Evolutionary conservation across 768 basidiomycete species (phyloP).

Genomic region (Boletus pseudo-olivaceus): DNA sequence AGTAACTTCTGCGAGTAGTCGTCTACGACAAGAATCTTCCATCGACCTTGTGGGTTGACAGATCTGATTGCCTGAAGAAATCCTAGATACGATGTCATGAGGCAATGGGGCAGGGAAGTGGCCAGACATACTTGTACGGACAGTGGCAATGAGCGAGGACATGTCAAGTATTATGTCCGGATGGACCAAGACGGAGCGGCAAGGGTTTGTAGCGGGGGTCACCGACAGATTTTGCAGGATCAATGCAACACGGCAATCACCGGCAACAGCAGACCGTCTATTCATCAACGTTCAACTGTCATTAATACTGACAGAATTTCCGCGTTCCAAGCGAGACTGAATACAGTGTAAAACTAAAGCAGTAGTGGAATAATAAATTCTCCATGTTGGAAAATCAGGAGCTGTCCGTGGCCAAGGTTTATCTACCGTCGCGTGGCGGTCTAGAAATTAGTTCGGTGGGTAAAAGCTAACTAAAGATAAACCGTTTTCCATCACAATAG

Average conservation of each 20-base stretch:
- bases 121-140: conserved; percentile 42
- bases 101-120: background rate
- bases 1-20: conserved; percentile 84
- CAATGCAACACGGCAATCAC: conserved; percentile 15
- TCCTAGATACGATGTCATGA: conserved; percentile 41
- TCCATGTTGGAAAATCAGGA: conserved; percentile 11
- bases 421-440: conserved; percentile 20
- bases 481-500: conserved; percentile 14
- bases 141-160: conserved; percentile 47
- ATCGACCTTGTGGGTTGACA: conserved; percentile 79
- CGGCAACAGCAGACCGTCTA: background rate
- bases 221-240: background rate
- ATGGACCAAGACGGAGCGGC: background rate
- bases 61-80: conserved; percentile 87
- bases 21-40: conserved; percentile 98
- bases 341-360: conserved; percentile 13
- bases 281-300: background rate
- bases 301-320: background rate
- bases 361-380: background rate
- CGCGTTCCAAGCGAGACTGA: background rate
- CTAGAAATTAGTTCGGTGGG: conserved; percentile 21
- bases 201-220: background rate
- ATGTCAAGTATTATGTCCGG: conserved; percentile 8
- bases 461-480: conserved; percentile 10
- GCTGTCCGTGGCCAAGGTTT: conserved; percentile 12